Percentiles rank a stretch among this genome's conserved stretches.
Conservation (phyloP, 768 basidiomycete species). For the Boletus huronensis region DNA sequence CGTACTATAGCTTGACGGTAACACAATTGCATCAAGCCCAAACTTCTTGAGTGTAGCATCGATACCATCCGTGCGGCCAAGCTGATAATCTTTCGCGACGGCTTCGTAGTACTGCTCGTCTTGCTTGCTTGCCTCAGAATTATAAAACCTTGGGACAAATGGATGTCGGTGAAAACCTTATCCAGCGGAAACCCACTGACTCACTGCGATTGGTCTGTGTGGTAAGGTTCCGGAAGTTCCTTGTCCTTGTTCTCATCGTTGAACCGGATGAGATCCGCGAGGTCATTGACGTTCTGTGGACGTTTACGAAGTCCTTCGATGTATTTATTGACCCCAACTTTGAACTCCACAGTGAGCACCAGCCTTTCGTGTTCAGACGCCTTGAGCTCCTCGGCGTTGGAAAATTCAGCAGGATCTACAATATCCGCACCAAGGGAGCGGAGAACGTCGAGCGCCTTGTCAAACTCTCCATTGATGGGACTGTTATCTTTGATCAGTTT, state of each 20-base stretch:
- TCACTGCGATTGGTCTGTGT: slow-evolving; percentile 35
- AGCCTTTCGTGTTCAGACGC: slow-evolving; percentile 47
- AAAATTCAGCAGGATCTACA: slow-evolving; percentile 61
- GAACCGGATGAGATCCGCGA: slow-evolving; percentile 58
- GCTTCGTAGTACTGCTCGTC: slow-evolving; percentile 40
- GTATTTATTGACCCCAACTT: slow-evolving; percentile 54
- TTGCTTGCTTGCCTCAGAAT: slow-evolving; percentile 20
- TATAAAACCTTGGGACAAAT: slow-evolving; percentile 16
- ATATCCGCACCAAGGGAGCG: slow-evolving; percentile 44
- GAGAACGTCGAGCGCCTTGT: slow-evolving; percentile 37
- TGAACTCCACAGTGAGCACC: slow-evolving; percentile 57
- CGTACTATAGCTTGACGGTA: slow-evolving; percentile 35
- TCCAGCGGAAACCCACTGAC: slow-evolving; percentile 1
- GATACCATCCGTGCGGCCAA: slow-evolving; percentile 52
- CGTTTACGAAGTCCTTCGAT: slow-evolving; percentile 45
- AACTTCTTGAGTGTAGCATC: slow-evolving; percentile 47
- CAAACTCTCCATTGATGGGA: slow-evolving; percentile 35
- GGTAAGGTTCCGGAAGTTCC: slow-evolving; percentile 40
- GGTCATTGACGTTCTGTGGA: slow-evolving; percentile 51
- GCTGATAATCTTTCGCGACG: slow-evolving; percentile 41
- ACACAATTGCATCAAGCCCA: slow-evolving; percentile 49
- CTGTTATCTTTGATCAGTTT: slow-evolving; percentile 23
- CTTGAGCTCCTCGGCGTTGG: slow-evolving; percentile 48
- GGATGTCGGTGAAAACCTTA: background rate
- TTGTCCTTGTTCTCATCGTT: slow-evolving; percentile 49